Evolutionary conservation across 2,329 filamentous ascomycete genomes (phyloP).

Genomic region (Microcyclosporella mali): DNA sequence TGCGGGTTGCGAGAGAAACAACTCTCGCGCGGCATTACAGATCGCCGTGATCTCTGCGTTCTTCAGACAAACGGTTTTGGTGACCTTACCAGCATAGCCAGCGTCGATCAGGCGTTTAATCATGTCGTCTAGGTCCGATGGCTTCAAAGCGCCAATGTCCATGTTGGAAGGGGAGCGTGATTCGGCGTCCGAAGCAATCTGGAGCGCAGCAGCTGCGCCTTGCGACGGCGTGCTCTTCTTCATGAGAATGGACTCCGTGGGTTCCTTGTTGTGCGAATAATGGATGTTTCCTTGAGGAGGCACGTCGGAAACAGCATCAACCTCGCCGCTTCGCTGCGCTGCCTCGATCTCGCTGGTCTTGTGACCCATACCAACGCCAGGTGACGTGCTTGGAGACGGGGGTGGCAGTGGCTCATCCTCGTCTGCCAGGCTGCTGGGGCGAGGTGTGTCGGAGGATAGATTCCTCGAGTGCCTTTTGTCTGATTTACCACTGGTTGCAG

Average conservation of each 20-base stretch:
- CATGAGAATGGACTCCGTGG: constrained; percentile 84
- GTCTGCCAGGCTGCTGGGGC: constrained; percentile 29
- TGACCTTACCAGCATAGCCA: constrained; percentile 92
- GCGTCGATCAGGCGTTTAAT: constrained; percentile 92
- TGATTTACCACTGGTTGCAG: constrained; percentile 52
- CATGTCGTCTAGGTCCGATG: constrained; percentile 93
- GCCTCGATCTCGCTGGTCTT: constrained; percentile 62
- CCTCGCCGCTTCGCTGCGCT: constrained; percentile 80
- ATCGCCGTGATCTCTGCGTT: constrained; percentile 96
- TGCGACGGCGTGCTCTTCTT: constrained; percentile 47
- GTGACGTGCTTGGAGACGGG: constrained; percentile 80
- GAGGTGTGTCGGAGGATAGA: constrained; percentile 29
- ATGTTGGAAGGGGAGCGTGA: constrained; percentile 50
- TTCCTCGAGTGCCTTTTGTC: constrained; percentile 26
- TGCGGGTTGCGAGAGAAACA: constrained; percentile 85
- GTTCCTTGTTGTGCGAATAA: constrained; percentile 55
- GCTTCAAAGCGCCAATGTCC: constrained; percentile 84
- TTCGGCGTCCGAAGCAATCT: constrained; percentile 15
- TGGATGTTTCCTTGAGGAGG: constrained; percentile 62
- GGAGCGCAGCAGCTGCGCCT: constrained; percentile 25
- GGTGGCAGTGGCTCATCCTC: constrained; percentile 47
- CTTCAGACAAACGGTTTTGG: constrained; percentile 93
- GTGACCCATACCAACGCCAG: constrained; percentile 64
- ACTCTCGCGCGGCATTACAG: constrained; percentile 79
- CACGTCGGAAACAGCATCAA: constrained; percentile 88